Percentiles rank a stretch among this genome's conserved stretches.
phyloP scores from a whole-genome alignment of 2,329 filamentous ascomycete genomes.

The Pseudocercospora macadamiae region DNA sequence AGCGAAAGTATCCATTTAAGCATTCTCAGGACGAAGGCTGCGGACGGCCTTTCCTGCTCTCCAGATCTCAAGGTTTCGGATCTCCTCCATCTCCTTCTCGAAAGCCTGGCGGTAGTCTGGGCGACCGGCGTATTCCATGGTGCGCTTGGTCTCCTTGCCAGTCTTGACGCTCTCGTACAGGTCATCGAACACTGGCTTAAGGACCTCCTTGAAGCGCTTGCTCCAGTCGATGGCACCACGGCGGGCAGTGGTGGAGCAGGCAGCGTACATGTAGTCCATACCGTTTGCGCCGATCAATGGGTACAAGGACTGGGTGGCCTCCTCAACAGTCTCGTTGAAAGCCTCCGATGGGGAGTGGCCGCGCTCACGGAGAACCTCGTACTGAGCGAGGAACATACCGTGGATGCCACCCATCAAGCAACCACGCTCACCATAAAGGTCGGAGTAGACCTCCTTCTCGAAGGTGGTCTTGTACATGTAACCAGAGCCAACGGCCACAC shows the following conservation, averaged over 20 bases:
- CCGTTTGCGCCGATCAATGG: slow-evolving; percentile 95
- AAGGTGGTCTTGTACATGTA: slow-evolving; percentile 99
- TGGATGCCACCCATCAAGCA: slow-evolving; percentile 99
- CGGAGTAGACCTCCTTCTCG: slow-evolving; percentile 99
- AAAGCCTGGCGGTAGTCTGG: slow-evolving; percentile 95
- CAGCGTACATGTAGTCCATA: slow-evolving; percentile 99
- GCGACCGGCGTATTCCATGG: slow-evolving; percentile 95
- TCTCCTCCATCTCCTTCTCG: slow-evolving; percentile 98
- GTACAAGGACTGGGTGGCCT: slow-evolving; percentile 97
- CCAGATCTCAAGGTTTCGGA: slow-evolving; percentile 98
- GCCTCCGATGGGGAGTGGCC: slow-evolving; percentile 97
- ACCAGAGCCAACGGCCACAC: slow-evolving; percentile 93
- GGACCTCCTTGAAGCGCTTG: slow-evolving; percentile 92
- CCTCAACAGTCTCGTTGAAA: slow-evolving; percentile 99
- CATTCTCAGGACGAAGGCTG: slow-evolving; percentile 43
- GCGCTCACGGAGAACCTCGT: slow-evolving; percentile 98
- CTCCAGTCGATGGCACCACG: slow-evolving; percentile 99
- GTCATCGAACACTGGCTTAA: slow-evolving; percentile 98
- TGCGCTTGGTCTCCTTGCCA: slow-evolving; percentile 92
- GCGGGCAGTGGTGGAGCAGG: slow-evolving; percentile 97
- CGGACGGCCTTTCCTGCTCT: slow-evolving; percentile 96
- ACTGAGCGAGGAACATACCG: slow-evolving; percentile 99
- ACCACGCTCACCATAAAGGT: slow-evolving; percentile 99
- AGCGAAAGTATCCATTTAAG: slow-evolving; percentile 24
- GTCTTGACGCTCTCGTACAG: slow-evolving; percentile 92